phyloP scores from a whole-genome alignment of 306 rosid species.

The Bauhinia variegata region DNA sequence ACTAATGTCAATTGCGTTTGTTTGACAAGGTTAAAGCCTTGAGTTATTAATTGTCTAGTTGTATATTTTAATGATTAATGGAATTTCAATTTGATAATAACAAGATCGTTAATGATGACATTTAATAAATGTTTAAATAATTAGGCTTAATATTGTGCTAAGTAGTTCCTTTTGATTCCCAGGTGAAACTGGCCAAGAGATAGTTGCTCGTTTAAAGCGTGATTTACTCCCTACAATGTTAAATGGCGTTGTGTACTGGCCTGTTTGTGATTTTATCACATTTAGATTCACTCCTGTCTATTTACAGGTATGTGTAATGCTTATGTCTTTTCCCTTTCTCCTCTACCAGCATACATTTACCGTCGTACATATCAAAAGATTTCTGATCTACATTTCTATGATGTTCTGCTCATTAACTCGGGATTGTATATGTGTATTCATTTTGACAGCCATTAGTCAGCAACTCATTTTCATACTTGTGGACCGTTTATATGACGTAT shows the following conservation, averaged over 20 bases:
- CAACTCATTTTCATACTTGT: conserved; percentile 92
- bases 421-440: conserved; percentile 34
- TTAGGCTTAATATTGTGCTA: neutral
- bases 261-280: conserved; percentile 84
- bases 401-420: conserved; percentile 16
- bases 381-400: neutral
- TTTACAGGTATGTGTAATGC: conserved; percentile 67
- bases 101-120: too few species aligned
- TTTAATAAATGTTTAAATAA: too few species aligned
- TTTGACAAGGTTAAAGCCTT: too few species aligned
- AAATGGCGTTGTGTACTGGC: conserved; percentile 87
- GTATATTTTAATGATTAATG: too few species aligned
- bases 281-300: conserved; percentile 87
- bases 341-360: conserved; percentile 9
- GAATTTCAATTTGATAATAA: too few species aligned
- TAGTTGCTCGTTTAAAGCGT: conserved; percentile 71
- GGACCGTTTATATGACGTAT: conserved; percentile 93
- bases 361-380: conserved; percentile 4
- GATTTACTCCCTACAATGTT: conserved; percentile 78
- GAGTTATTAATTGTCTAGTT: too few species aligned
- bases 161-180: conserved; percentile 40
- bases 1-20: too few species aligned
- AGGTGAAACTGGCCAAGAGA: conserved; percentile 78
- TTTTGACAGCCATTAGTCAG: conserved; percentile 82
- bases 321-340: conserved; percentile 16